Evolutionary conservation across 1,139 yeast species (phyloP).

Genomic region (Pichia sp.): DNA sequence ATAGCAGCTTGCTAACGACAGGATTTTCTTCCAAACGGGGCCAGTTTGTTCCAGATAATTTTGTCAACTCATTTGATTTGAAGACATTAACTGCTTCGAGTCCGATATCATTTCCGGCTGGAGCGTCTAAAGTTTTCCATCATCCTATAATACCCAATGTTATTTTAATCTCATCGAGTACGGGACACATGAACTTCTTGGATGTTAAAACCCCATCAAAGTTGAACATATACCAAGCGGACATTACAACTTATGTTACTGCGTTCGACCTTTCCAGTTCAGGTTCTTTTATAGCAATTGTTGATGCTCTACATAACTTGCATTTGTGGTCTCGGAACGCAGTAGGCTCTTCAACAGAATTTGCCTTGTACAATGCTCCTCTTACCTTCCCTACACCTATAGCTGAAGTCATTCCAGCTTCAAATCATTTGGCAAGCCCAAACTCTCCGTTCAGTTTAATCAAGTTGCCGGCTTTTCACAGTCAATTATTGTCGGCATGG

Average conservation of each 20-base stretch:
- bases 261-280: slow-evolving; percentile 67
- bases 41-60: slow-evolving; percentile 64
- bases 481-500: slow-evolving; percentile 77
- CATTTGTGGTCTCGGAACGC: slow-evolving; percentile 67
- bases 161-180: slow-evolving; percentile 64
- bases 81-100: slow-evolving; percentile 69
- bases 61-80: slow-evolving; percentile 78
- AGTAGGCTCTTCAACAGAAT: slow-evolving; percentile 34
- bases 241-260: slow-evolving; percentile 49
- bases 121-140: slow-evolving; percentile 77
- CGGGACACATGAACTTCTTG: slow-evolving; percentile 81
- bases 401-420: slow-evolving; percentile 29
- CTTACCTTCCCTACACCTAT: slow-evolving; percentile 23
- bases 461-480: slow-evolving; percentile 86
- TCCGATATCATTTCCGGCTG: slow-evolving; percentile 85
- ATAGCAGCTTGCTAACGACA: slow-evolving; percentile 73
- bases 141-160: slow-evolving; percentile 87
- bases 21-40: slow-evolving; percentile 55
- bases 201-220: slow-evolving; percentile 77
- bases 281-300: slow-evolving; percentile 73
- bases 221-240: slow-evolving; percentile 58
- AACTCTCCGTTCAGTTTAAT: slow-evolving; percentile 62
- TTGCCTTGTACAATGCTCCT: slow-evolving; percentile 26
- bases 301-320: slow-evolving; percentile 59
- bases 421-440: slow-evolving; percentile 30